These are phyloP conservation scores for Sporothrix brasiliensis DNA, from an alignment of 2,329 filamentous ascomycete species.

Conservation along the genomic window DNA sequence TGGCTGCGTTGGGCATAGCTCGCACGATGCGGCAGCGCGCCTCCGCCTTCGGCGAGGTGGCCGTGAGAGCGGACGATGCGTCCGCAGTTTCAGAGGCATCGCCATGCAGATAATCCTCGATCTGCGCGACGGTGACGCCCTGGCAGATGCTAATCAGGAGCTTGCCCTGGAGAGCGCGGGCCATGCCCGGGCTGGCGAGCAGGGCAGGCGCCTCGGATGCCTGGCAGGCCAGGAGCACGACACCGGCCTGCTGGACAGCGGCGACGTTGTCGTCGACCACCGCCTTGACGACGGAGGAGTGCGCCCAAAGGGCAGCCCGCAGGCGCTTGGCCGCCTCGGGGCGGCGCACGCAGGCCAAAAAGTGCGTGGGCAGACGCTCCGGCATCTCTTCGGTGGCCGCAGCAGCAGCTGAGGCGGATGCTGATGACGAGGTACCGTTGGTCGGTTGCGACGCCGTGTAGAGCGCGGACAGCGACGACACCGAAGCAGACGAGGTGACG, in stretches of 20 bases:
- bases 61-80: conserved; percentile 3
- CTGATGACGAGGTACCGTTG: not conserved
- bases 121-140: conserved; percentile 70
- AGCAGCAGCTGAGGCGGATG: conserved; percentile 49
- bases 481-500: conserved; percentile 45
- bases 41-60: conserved; percentile 40
- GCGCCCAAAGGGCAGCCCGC: conserved; percentile 64
- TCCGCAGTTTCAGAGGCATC: conserved; percentile 45
- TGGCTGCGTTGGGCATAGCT: conserved; percentile 84
- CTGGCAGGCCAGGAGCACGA: conserved; percentile 80
- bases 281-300: conserved; percentile 65
- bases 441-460: conserved; percentile 16
- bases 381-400: conserved; percentile 53
- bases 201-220: conserved; percentile 72
- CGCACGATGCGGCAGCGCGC: conserved; percentile 68
- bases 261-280: conserved; percentile 72
- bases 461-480: conserved; percentile 27
- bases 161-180: conserved; percentile 71
- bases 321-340: conserved; percentile 70
- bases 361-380: conserved; percentile 66
- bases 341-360: conserved; percentile 79
- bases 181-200: conserved; percentile 68
- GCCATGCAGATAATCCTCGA: conserved; percentile 66
- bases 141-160: conserved; percentile 80
- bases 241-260: conserved; percentile 68